Evolutionary conservation across 768 basidiomycete species (phyloP).

Genomic region (Chalciporus sphaerocephalus): DNA sequence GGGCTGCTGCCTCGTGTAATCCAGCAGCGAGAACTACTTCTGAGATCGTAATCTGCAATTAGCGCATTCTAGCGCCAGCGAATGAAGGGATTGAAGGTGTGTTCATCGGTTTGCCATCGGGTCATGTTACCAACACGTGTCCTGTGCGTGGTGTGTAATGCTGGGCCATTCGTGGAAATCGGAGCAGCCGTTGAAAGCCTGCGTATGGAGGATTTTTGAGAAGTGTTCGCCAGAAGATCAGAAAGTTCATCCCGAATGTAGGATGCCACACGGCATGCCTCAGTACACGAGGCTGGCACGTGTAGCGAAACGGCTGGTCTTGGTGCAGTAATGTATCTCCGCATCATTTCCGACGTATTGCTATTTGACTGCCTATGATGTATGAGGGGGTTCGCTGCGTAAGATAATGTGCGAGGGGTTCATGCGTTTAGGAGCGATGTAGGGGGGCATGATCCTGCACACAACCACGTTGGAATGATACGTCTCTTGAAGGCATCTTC

Average conservation of each 20-base stretch:
- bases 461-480: too few relatives aligned
- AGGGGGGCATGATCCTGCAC: too few relatives aligned
- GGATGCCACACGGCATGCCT: slow-evolving; percentile 15
- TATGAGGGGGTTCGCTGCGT: too few relatives aligned
- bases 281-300: slow-evolving; percentile 18
- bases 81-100: slow-evolving; percentile 7
- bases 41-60: slow-evolving; percentile 17
- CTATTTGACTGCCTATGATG: too few relatives aligned
- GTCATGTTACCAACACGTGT: slow-evolving; percentile 27
- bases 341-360: too few relatives aligned
- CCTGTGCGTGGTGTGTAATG: slow-evolving; percentile 14
- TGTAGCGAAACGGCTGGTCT: not conserved
- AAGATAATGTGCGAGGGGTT: too few relatives aligned
- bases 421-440: too few relatives aligned
- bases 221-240: slow-evolving; percentile 10
- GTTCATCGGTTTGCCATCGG: not conserved
- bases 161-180: slow-evolving; percentile 14
- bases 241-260: slow-evolving; percentile 13
- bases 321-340: slow-evolving; percentile 1
- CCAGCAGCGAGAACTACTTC: slow-evolving; percentile 21
- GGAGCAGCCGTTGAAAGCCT: not conserved
- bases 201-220: slow-evolving; percentile 5
- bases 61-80: slow-evolving; percentile 5
- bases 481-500: too few relatives aligned
- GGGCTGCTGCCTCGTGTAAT: slow-evolving; percentile 23